Base-by-base conservation (phyloP, 2,329 filamentous ascomycete species). In the Diaporthe helianthi region DNA sequence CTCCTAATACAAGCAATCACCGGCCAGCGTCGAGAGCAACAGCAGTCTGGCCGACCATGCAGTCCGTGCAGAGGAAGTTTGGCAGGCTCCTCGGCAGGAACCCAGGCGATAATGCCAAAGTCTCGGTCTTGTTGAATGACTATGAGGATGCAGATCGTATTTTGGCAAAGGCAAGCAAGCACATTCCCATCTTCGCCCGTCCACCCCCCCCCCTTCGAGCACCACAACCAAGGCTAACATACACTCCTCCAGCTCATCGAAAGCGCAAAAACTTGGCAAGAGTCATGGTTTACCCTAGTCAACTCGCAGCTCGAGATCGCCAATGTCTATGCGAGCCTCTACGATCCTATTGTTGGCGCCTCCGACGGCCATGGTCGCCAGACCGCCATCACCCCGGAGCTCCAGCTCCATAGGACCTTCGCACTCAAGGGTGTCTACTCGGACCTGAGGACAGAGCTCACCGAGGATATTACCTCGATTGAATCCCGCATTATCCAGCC, bases 71-170 rank as follows among this genome's bases (percentile, higher is more conserved):
- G 77, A 85, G 92, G 72, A 89, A 90, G 76, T 90, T 94, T 74
- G 92, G 91, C 71, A 90, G 87, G 79, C 87, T 94, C 76, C 85
- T 89, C 80, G 89, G 87, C 76, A 87, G 83, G 74, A 81, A 89
- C 71, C 89, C 90, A 29, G 92, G 90, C 68, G 91, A 96, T 79
- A 91, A 93, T 77, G 90, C 90, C 73, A 91, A 93, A 76, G 89
- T 95, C 54, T 89, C 90, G 13, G 86, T 90, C 53, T 83, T 96
- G 66, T 82, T 97, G 68, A 90, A 88, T 74, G 93, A 96, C 76
- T 96, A 94, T 77, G 91, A 93, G 74, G 90, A 94, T 79, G 91
- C 90, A 31, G 92, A 96, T 78, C 87, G 87, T 73, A 86, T 94
- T 77, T 84, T 96, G 72, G 85, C 87, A 73, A 90, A 89, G 84